These are phyloP conservation scores for Noccaea caerulescens DNA, from an alignment of 345 rosid genomes.

Conservation along the genomic window DNA sequence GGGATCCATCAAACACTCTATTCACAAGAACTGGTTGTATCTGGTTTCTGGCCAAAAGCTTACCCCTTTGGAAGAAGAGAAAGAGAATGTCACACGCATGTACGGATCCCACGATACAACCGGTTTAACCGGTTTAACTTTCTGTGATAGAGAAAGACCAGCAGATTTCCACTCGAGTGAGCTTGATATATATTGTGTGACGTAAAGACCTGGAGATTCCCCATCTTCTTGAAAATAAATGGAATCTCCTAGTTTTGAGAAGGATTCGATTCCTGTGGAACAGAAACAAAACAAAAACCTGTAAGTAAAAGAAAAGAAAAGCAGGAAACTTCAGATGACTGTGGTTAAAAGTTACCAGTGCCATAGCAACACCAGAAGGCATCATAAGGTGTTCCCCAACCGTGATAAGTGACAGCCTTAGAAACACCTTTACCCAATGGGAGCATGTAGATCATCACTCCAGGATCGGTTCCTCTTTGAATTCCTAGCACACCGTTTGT, in stretches of 20 bases:
- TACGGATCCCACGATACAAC: constrained; percentile 69
- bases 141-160: constrained; percentile 57
- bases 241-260: constrained; percentile 94
- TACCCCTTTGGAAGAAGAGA: constrained; percentile 57
- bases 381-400: constrained; percentile 77
- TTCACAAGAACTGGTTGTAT: neutral
- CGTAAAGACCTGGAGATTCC: constrained; percentile 63
- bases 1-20: constrained; percentile 22
- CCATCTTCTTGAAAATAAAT: constrained; percentile 87
- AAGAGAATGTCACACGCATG: constrained; percentile 56
- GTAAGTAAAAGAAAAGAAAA: neutral
- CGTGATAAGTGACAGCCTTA: constrained; percentile 70
- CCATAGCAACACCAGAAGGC: constrained; percentile 99
- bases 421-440: constrained; percentile 78
- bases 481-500: constrained; percentile 88
- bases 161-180: constrained; percentile 71
- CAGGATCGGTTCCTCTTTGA: constrained; percentile 92
- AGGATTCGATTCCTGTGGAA: constrained; percentile 74
- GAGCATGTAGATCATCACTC: constrained; percentile 96
- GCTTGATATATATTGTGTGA: constrained; percentile 83
- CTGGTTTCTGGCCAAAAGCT: constrained; percentile 3
- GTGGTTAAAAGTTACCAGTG: constrained; percentile 57
- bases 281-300: constrained; percentile 3
- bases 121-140: constrained; percentile 67
- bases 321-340: neutral